Percentiles rank a stretch among this genome's conserved stretches.
Conservation (phyloP, 164 flowering plant genomes). For the Annona cherimola region DNA sequence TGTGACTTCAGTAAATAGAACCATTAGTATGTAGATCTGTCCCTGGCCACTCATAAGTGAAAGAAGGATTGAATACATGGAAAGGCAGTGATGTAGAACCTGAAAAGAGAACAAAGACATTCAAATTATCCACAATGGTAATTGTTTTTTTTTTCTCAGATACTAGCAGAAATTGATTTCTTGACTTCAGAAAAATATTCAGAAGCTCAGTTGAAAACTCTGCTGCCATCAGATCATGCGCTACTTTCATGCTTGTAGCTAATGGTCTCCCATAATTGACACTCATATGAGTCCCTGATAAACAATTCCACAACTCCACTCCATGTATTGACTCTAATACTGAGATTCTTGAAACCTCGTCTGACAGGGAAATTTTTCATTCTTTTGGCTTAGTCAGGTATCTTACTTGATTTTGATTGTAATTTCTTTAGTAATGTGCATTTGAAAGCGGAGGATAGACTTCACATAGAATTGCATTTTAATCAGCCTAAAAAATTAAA, state of each 20-base stretch:
- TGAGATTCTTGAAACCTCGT: neutral
- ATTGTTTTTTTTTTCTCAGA: neutral
- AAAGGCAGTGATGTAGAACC: conserved; percentile 74
- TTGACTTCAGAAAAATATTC: neutral
- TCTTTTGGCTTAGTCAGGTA: neutral
- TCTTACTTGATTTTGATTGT: neutral
- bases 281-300: neutral
- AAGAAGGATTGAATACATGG: conserved; percentile 53
- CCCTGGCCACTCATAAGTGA: conserved; percentile 59
- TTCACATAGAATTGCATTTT: neutral
- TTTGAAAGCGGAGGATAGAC: neutral
- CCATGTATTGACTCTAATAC: neutral
- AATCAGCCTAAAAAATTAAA: neutral
- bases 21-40: conserved; percentile 65
- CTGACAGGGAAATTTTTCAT: neutral
- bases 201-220: neutral
- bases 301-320: neutral
- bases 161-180: neutral
- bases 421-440: neutral
- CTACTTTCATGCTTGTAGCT: neutral
- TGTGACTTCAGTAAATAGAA: conserved; percentile 69
- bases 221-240: neutral
- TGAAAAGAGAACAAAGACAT: conserved; percentile 14
- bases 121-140: neutral
- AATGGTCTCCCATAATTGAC: neutral